Evolutionary conservation across 1,284 basidiomycete species (phyloP).

Genomic region (Cryptococcus neoformans): DNA sequence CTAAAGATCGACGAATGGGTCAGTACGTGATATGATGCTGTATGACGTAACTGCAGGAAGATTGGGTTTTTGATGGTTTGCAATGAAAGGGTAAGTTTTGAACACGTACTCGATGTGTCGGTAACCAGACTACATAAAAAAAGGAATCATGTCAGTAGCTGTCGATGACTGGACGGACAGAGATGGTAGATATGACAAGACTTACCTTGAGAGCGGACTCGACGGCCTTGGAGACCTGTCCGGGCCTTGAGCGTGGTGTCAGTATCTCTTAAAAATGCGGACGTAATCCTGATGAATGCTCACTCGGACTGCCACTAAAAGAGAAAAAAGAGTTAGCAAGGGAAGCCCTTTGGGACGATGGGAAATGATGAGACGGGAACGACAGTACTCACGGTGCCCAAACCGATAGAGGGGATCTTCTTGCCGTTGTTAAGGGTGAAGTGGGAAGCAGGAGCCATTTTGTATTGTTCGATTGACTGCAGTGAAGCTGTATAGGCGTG

Average conservation of each 20-base stretch:
- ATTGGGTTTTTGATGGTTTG: neutral
- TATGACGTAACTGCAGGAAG: neutral
- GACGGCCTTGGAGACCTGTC: conserved; percentile 50
- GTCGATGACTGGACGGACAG: too few species aligned
- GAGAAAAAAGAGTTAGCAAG: conserved; percentile 4
- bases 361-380: conserved; percentile 4
- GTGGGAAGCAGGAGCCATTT: conserved; percentile 26
- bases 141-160: too few species aligned
- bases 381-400: conserved; percentile 52
- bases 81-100: too few species aligned
- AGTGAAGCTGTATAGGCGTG: neutral
- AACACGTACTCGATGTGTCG: conserved; percentile 72
- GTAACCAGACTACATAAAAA: conserved; percentile 51
- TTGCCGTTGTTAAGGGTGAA: conserved; percentile 48
- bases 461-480: conserved; percentile 1
- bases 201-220: conserved; percentile 40
- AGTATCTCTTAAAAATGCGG: neutral
- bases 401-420: conserved; percentile 50
- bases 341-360: neutral
- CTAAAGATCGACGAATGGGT: conserved; percentile 5
- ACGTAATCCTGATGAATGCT: conserved; percentile 5
- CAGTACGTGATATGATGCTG: conserved; percentile 5
- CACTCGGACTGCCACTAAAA: conserved; percentile 46
- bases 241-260: conserved; percentile 22
- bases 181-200: too few species aligned